These are phyloP conservation scores for Wallacemonas sp. DNA, from an alignment of 208 protist genomes.

Conservation along the genomic window DNA sequence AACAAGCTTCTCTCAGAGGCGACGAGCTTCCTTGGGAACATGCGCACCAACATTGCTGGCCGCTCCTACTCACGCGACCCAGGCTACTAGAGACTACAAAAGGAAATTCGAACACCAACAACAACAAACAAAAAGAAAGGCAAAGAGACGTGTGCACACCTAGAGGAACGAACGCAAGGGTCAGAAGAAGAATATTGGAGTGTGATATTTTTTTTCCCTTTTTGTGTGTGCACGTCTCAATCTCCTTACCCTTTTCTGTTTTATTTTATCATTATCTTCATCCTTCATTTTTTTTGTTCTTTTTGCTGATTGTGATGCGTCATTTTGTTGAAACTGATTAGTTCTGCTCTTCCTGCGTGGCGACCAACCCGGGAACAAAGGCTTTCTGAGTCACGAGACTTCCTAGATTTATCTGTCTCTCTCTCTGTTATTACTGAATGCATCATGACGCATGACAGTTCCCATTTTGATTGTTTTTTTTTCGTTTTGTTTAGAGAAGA, in stretches of 20 bases:
- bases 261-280: slow-evolving; percentile 8
- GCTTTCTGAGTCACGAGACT: too few species aligned
- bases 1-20: slow-evolving; percentile 88
- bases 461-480: too few species aligned
- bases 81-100: slow-evolving; percentile 27
- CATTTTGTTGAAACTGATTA: too few species aligned
- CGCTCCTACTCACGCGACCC: slow-evolving; percentile 75
- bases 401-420: too few species aligned
- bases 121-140: background rate
- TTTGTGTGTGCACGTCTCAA: background rate
- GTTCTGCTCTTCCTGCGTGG: too few species aligned
- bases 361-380: too few species aligned
- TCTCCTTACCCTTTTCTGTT: background rate
- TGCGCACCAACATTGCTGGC: slow-evolving; percentile 52
- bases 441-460: too few species aligned
- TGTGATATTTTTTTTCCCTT: background rate
- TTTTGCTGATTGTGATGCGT: too few species aligned
- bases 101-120: background rate
- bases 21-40: slow-evolving; percentile 77
- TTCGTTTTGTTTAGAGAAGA: too few species aligned
- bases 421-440: too few species aligned
- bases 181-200: too few species aligned
- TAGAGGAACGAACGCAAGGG: background rate
- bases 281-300: slow-evolving; percentile 3
- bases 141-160: background rate